Evolutionary conservation across 345 rosid species (phyloP), one percentile per base, ranked within the genome.

Genomic region (Erysimum cheiranthoides): DNA sequence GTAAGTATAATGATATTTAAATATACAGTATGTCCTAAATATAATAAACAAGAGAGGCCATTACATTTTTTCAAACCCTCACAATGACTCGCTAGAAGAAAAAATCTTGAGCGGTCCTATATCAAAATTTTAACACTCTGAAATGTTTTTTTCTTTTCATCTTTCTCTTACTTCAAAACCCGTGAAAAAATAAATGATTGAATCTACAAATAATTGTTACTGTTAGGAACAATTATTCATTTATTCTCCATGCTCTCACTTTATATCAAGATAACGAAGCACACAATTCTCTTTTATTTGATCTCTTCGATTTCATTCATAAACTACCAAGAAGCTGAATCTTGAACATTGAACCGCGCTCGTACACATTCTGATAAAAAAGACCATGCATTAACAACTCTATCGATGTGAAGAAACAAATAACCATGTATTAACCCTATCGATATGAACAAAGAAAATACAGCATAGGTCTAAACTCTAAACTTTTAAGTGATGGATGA

Each of bases 201-300:
- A 71, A 72, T 49, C 39, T 60, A 30, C 34, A 57, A 18, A 31
- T 31, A 59, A 18, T 31, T 12, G 13, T 12, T 27, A 42, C 12
- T 8, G 35, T 4, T 8, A 34, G 27, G 17, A 74, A 66, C 21
- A 57, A 16, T 43, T 16, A 57, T 56, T 8, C 17, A 56, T 16
- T 32, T 16, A 67, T 57, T 36, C 43, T 36, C 43, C 25, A 59
- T 58, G 46, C 9, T 34, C 25, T 21, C 56, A 17, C 67, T 74
- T 75, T 49, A 66, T 36, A 74, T 57, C 60, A 57, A 21, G 61
- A 74, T 58, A 67, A 67, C 66, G 18, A 47, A 58, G 67, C 68
- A 74, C 32, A 58, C 30, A 60, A 50, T 58, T 59, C 53, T 49
- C 66, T 39, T 57, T 53, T 16, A 10, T 12, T 30, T 32, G 31